A percentile compares a stretch with the other conserved stretches of the same genome.
These are phyloP conservation scores for Pythium pyrilobum DNA, from an alignment of 352 stramenopile species.

Conservation along the genomic window DNA sequence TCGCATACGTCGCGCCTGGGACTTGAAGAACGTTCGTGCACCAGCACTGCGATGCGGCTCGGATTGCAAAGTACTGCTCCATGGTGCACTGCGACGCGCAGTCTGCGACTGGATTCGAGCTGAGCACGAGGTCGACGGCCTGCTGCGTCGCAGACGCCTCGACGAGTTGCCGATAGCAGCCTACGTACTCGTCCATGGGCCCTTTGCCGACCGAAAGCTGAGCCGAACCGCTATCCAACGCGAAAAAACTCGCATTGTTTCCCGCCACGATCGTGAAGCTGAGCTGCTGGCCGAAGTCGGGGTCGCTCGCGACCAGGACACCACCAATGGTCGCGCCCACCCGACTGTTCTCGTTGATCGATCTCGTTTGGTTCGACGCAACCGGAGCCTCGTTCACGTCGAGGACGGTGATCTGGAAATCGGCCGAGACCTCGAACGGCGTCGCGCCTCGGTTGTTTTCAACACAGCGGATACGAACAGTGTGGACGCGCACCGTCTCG, in stretches of 20 bases:
- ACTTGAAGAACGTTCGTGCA: conserved; percentile 14
- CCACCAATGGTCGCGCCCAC: conserved; percentile 2
- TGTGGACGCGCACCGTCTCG: conserved; percentile 5
- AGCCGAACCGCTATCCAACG: conserved; percentile 10
- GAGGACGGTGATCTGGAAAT: conserved; percentile 15
- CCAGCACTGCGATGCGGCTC: conserved; percentile 13
- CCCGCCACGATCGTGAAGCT: conserved; percentile 16
- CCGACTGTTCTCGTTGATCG: conserved; percentile 19
- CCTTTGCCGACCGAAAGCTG: conserved; percentile 23
- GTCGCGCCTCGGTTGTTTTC: conserved; percentile 4
- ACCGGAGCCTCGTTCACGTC: conserved; percentile 27
- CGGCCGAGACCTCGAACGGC: neutral
- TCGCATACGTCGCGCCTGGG: conserved; percentile 1
- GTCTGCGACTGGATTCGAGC: conserved; percentile 1
- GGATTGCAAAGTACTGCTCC: conserved; percentile 21
- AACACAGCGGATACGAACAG: conserved; percentile 10
- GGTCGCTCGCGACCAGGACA: conserved; percentile 15
- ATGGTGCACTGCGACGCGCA: conserved; percentile 5
- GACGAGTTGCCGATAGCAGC: conserved; percentile 17
- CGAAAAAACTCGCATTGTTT: conserved; percentile 22
- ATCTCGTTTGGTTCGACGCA: conserved; percentile 11
- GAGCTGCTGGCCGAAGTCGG: conserved; percentile 18
- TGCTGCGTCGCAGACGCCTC: conserved; percentile 1
- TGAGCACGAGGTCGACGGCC: neutral
- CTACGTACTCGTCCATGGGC: conserved; percentile 16